phyloP scores from a whole-genome alignment of 805 yeast species.

The Saccharomycopsis olivae region DNA sequence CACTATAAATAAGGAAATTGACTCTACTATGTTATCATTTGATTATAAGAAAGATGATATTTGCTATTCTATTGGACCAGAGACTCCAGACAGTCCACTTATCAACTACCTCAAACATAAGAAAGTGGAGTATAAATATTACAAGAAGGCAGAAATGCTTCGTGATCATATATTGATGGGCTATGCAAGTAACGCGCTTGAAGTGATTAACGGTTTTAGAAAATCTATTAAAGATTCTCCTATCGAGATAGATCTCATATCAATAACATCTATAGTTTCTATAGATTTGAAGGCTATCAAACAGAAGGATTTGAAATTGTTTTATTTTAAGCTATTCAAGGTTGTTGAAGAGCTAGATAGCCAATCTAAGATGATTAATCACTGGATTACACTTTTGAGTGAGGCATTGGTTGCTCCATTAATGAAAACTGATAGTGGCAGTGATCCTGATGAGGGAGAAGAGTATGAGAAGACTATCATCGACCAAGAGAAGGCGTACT shows the following conservation, averaged over 20 bases:
- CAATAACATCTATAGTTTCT: conserved; percentile 1
- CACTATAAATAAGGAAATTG: conserved; percentile 22
- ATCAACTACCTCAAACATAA: conserved; percentile 25
- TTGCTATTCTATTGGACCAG: not conserved
- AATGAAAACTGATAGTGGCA: conserved; percentile 19
- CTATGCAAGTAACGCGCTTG: conserved; percentile 28
- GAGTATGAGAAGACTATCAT: conserved; percentile 70
- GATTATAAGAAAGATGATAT: conserved; percentile 20
- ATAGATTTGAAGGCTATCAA: conserved; percentile 4
- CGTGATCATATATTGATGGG: conserved; percentile 42
- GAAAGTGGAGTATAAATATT: conserved; percentile 39
- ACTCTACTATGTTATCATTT: too few species aligned
- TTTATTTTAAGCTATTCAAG: conserved; percentile 16
- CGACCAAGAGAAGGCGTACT: conserved; percentile 62
- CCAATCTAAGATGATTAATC: conserved; percentile 42
- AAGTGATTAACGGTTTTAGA: conserved; percentile 16
- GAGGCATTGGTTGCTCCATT: conserved; percentile 39
- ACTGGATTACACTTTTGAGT: conserved; percentile 37
- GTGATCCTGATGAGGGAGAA: conserved; percentile 41
- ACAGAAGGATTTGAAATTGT: conserved; percentile 15
- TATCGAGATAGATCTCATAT: conserved; percentile 13
- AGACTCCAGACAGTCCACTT: not conserved
- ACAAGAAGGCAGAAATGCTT: conserved; percentile 50
- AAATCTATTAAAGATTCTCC: conserved; percentile 5
- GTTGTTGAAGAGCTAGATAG: conserved; percentile 31